Base-by-base conservation (phyloP, 2,329 filamentous ascomycete genomes). In the Xylariaceae sp. region DNA sequence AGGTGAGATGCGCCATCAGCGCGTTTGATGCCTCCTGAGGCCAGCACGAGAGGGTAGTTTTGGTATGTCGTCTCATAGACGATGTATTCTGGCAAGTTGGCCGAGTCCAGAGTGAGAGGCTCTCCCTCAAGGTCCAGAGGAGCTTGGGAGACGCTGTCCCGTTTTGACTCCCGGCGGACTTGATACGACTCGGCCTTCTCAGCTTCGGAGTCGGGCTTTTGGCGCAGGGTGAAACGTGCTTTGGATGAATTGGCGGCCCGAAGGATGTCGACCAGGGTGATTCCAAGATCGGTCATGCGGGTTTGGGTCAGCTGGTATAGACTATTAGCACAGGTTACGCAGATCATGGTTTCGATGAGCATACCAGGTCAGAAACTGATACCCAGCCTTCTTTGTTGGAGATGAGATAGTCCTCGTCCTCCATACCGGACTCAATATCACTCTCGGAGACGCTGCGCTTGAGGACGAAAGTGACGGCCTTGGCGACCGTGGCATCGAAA, bases 51-150 rank as follows among this genome's bases (percentile, higher is more conserved):
- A 1, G 66, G 65, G 50, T 71, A 71, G 38, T 65, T 64, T 40
- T 67, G 59, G 55, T 70, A 71, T 2, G 67, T 66, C 7, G 67
- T 70, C 53, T 69, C 66, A 52, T 69, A 69, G 41, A 70, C 60
- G 45, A 69, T 56, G 32, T 68, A 62, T 33, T 67, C 64, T 9
- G 68, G 67, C 4, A 70, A 57, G 38, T 67, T 54, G 19, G 48
- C 47, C 13, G 54, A 57, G 34, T 61, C 57, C 31, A 57, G 50
- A 4, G 54, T 62, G 30, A 63, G 46, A 34, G 57, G 54, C 39
- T 56, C 60, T 28, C 60, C 55, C 36, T 64, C 54, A 13, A 55
- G 52, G 15, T 60, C 58, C 26, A 60, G 49, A 9, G 48, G 31
- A 32, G 47, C 39, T 35, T 49, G 53, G 9, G 48, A 30, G 32